Conservation (phyloP, 352 stramenopile species). For the Elongisporangium senticosum region DNA sequence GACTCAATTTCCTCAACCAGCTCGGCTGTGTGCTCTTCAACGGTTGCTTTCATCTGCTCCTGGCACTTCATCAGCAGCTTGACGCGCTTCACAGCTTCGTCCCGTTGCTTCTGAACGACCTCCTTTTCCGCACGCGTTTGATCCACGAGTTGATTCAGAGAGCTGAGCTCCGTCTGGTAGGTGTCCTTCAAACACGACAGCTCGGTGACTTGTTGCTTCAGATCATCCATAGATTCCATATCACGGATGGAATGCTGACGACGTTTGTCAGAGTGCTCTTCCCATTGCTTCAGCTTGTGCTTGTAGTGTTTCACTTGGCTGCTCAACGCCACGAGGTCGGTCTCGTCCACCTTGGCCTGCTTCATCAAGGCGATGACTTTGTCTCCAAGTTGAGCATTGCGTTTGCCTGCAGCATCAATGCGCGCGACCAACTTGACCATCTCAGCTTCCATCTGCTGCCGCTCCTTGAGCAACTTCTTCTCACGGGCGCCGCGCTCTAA, state of each 20-base stretch:
- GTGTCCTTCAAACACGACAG: conserved; percentile 42
- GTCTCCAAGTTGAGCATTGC: conserved; percentile 53
- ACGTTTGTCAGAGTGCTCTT: conserved; percentile 28
- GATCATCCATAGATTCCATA: conserved; percentile 17
- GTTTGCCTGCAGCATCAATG: conserved; percentile 44
- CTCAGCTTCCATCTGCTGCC: conserved; percentile 47
- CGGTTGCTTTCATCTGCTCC: conserved; percentile 57
- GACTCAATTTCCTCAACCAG: conserved; percentile 68
- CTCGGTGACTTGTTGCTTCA: conserved; percentile 36
- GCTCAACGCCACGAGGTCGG: conserved; percentile 47
- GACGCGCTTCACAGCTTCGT: conserved; percentile 54
- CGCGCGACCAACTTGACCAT: conserved; percentile 41
- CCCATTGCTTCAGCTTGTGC: conserved; percentile 36
- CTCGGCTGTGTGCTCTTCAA: conserved; percentile 53
- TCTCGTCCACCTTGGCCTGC: conserved; percentile 56
- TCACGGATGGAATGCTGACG: conserved; percentile 13
- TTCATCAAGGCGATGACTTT: conserved; percentile 52
- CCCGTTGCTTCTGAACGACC: conserved; percentile 40
- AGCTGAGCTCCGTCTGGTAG: conserved; percentile 46
- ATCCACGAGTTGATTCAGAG: conserved; percentile 32
- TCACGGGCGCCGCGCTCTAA: conserved; percentile 38
- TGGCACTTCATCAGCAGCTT: conserved; percentile 50
- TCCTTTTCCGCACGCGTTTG: conserved; percentile 35
- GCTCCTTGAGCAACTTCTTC: conserved; percentile 52
- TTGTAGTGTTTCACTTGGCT: conserved; percentile 67